A percentile compares a stretch with the other conserved stretches of the same genome.
phyloP scores from a whole-genome alignment of 768 basidiomycete species.

The Naganishia vishniacii region DNA sequence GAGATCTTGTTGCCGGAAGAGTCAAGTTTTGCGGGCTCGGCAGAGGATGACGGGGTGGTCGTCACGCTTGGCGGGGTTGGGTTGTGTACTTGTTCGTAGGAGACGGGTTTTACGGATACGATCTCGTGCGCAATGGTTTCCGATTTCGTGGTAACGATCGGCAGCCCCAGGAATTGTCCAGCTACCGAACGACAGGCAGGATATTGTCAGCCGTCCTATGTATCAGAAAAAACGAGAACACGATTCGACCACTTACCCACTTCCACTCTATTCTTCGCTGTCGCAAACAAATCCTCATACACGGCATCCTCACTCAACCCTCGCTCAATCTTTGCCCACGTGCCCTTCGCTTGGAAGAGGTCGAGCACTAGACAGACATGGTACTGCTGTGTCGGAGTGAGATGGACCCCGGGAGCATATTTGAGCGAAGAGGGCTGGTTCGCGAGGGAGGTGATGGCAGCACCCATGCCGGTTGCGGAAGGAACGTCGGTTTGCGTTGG shows the following conservation, averaged over 20 bases:
- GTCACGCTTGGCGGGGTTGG: background rate
- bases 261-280: constrained; percentile 37
- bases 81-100: background rate
- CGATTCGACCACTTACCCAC: constrained; percentile 36
- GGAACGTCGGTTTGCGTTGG: background rate
- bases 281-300: constrained; percentile 46
- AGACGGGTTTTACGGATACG: constrained; percentile 21
- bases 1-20: constrained; percentile 22
- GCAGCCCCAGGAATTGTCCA: constrained; percentile 44
- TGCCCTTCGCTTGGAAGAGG: constrained; percentile 44
- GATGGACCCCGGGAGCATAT: constrained; percentile 28
- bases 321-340: constrained; percentile 39
- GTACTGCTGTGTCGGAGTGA: constrained; percentile 32
- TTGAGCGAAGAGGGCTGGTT: constrained; percentile 33
- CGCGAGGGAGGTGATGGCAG: constrained; percentile 17
- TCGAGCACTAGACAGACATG: constrained; percentile 43
- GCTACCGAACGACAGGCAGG: constrained; percentile 32
- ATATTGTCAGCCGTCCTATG: too few species aligned
- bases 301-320: constrained; percentile 41
- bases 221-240: too few species aligned
- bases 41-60: background rate
- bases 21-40: constrained; percentile 19
- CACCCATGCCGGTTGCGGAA: background rate
- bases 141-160: constrained; percentile 35
- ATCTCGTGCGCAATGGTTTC: constrained; percentile 34